A percentile compares a stretch with the other conserved stretches of the same genome.
phyloP scores from a whole-genome alignment of 2,329 filamentous ascomycete species.

The Cytospora piceae region DNA sequence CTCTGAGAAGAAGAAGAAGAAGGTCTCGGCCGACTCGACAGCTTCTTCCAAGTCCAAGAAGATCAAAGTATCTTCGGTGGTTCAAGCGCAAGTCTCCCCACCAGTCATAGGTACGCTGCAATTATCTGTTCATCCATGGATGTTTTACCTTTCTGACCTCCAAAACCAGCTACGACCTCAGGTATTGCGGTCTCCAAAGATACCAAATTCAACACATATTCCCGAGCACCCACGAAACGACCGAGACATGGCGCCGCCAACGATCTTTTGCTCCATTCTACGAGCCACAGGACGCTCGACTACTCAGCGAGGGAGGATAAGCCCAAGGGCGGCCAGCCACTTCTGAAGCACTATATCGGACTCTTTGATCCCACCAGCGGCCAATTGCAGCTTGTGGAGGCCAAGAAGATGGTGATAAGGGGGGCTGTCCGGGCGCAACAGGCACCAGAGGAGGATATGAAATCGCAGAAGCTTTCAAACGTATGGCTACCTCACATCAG shows the following conservation, averaged over 20 bases:
- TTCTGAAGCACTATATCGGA: slow-evolving; percentile 67
- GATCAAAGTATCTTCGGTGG: slow-evolving; percentile 40
- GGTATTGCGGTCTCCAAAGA: slow-evolving; percentile 44
- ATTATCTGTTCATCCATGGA: not conserved
- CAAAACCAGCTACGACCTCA: slow-evolving; percentile 44
- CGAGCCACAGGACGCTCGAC: slow-evolving; percentile 59
- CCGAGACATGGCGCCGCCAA: slow-evolving; percentile 39
- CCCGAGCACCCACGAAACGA: slow-evolving; percentile 43
- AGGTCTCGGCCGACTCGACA: slow-evolving; percentile 50
- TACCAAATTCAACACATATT: slow-evolving; percentile 54
- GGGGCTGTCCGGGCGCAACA: slow-evolving; percentile 61
- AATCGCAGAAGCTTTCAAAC: slow-evolving; percentile 42
- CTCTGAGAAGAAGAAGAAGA: slow-evolving; percentile 51
- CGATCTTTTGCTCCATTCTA: slow-evolving; percentile 62
- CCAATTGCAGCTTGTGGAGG: slow-evolving; percentile 63
- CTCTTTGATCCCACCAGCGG: slow-evolving; percentile 65
- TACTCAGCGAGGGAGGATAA: slow-evolving; percentile 62
- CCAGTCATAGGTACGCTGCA: slow-evolving; percentile 39
- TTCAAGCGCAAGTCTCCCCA: slow-evolving; percentile 34
- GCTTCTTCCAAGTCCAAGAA: slow-evolving; percentile 39
- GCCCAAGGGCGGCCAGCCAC: slow-evolving; percentile 43
- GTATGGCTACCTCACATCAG: slow-evolving; percentile 36
- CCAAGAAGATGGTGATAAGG: slow-evolving; percentile 66
- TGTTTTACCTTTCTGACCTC: not conserved
- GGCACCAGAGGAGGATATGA: slow-evolving; percentile 51